Base-by-base conservation (phyloP, 1,284 basidiomycete species). In the Athelia psychrophila region DNA sequence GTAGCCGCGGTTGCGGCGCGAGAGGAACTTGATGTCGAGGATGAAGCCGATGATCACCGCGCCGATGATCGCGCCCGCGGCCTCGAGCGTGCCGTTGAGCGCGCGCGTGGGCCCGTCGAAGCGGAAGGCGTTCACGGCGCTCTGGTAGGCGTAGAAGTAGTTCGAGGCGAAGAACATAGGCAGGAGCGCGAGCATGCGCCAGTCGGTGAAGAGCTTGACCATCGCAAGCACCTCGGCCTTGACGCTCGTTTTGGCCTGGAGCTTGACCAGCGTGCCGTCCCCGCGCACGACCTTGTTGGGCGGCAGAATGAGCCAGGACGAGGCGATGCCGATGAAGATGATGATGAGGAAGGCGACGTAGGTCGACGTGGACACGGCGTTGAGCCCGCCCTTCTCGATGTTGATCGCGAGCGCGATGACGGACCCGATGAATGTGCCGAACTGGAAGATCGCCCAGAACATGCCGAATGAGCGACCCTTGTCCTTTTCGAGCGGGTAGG, bases 391-490 rank as follows among this genome's bases (percentile, higher is more conserved):
- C 1, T 46, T 54, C 45, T 59, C 50, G 54, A 69, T 69, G 63
- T 75, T 74, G 62, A 75, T 71, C 2, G 73, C 76, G 33, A 81
- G 66, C 18, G 78, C 71, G 55, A 82, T 78, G 44, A 79, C 66
- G 1, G 73, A 68, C 10, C 88, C 88, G 27, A 90, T 77, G 13
- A 88, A 84, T 50, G 79, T 85, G 23, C 88, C 84, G 42, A 86
- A 56, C 55, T 91, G 89, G 38, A 42, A 42, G n/a, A 42, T 22
- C 42, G 74, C 63, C 89, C 88, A 92, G 66, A 91, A 88, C 45
- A 88, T 75, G 22, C 81, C 84, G 56, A 95, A 92, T 64, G 79
- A 90, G 50, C 72, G 73, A 16, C 92, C 92, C 66, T 95, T 95
- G 64, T 91, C 78, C 57, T 70, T 62, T 64, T 88, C 86, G 36